These are phyloP conservation scores for Neonectria punicea DNA, from an alignment of 2,329 filamentous ascomycete genomes.

Conservation along the genomic window DNA sequence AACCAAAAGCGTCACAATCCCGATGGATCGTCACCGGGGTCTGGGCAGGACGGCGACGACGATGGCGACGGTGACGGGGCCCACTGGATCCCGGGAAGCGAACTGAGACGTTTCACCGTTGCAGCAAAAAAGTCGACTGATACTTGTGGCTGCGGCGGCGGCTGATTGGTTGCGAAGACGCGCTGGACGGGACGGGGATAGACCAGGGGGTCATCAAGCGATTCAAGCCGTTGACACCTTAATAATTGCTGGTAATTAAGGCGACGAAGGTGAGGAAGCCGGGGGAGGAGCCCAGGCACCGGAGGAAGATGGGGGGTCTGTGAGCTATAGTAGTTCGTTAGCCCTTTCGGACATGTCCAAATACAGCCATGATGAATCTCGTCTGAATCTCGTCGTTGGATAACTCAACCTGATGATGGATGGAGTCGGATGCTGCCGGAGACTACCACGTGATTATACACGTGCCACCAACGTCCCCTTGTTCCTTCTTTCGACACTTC, in stretches of 20 bases:
- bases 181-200: background rate
- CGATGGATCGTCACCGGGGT: conserved; percentile 15
- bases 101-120: conserved; percentile 58
- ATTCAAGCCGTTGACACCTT: background rate
- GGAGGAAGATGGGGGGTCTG: background rate
- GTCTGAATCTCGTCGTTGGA: background rate
- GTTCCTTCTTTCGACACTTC: background rate
- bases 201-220: background rate
- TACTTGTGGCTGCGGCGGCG: conserved; percentile 15
- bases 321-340: background rate
- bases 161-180: conserved; percentile 33
- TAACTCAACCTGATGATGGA: no score
- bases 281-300: background rate
- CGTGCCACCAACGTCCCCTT: background rate
- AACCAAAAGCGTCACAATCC: conserved; percentile 44
- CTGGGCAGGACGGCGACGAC: conserved; percentile 14
- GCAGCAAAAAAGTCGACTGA: conserved; percentile 47
- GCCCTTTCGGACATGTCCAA: background rate
- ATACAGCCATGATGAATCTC: background rate
- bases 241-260: background rate
- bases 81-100: conserved; percentile 26
- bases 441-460: background rate
- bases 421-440: no score
- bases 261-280: background rate
- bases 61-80: conserved; percentile 37